phyloP scores from a whole-genome alignment of 306 rosid genomes.

The Gastrolobium bilobum region DNA sequence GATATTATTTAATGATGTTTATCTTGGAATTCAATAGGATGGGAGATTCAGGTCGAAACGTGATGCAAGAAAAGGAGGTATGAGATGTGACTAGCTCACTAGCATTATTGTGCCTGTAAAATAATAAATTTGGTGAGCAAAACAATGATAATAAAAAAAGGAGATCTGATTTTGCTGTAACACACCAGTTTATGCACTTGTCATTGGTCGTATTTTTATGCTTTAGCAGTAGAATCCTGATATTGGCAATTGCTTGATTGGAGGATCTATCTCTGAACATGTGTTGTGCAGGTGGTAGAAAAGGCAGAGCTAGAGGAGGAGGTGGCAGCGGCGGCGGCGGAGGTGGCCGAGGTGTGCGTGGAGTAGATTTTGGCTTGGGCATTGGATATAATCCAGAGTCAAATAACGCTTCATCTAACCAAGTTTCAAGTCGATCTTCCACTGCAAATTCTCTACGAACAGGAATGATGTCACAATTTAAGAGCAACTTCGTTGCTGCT shows the following conservation, averaged over 20 bases:
- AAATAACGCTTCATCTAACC: conserved; percentile 57
- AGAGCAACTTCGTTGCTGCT: conserved; percentile 84
- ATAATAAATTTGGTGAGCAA: conserved; percentile 4
- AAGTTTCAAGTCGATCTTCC: conserved; percentile 74
- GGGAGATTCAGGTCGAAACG: conserved; percentile 99
- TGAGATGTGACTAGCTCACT: conserved; percentile 40
- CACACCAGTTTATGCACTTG: conserved; percentile 1
- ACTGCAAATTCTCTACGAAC: conserved; percentile 84
- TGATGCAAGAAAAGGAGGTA: conserved; percentile 98
- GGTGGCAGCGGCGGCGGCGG: conserved; percentile 54
- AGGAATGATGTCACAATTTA: conserved; percentile 93
- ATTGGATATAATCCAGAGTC: conserved; percentile 86
- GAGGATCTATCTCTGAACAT: conserved; percentile 18
- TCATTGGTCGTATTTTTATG: neutral
- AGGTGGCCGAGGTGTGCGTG: conserved; percentile 88
- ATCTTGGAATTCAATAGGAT: conserved; percentile 68
- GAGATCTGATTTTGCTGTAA: conserved; percentile 32
- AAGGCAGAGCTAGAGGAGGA: conserved; percentile 82
- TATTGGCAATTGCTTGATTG: conserved; percentile 11
- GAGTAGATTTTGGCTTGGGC: conserved; percentile 96
- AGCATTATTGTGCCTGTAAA: conserved; percentile 13
- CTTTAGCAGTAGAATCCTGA: neutral
- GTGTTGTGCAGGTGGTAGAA: conserved; percentile 78
- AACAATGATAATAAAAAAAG: neutral
- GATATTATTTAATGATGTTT: conserved; percentile 48